A percentile compares a stretch with the other conserved stretches of the same genome.
Evolutionary conservation across 371 early-diverging fungal genomes (phyloP).

Genomic region (Mortierella sp.): DNA sequence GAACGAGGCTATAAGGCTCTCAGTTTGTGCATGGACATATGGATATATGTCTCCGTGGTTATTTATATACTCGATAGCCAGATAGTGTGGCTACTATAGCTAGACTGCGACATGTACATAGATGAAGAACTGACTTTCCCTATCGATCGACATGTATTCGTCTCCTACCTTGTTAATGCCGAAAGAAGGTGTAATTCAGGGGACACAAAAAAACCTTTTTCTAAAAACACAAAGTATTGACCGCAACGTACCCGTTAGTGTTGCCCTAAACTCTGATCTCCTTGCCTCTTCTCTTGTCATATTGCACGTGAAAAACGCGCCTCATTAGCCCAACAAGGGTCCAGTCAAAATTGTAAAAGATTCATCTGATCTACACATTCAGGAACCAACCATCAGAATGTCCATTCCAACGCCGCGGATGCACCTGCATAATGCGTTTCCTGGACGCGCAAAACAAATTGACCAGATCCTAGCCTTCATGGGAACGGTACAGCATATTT

Average conservation of each 20-base stretch:
- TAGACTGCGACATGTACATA: too few relatives aligned
- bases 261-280: too few relatives aligned
- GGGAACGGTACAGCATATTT: conserved; percentile 59
- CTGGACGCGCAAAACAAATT: conserved; percentile 74
- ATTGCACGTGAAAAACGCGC: too few relatives aligned
- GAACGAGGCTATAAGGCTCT: not conserved
- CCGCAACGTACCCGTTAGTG: too few relatives aligned
- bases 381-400: conserved; percentile 4
- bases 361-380: too few relatives aligned
- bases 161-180: not conserved
- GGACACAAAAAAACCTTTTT: not conserved
- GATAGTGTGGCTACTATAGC: too few relatives aligned
- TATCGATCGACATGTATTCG: not conserved
- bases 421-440: conserved; percentile 55
- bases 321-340: too few relatives aligned
- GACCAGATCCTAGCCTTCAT: conserved; percentile 66
- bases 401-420: conserved; percentile 7
- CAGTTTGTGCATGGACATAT: not conserved
- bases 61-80: not conserved
- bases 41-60: not conserved
- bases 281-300: too few relatives aligned
- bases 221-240: too few relatives aligned
- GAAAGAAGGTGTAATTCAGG: not conserved
- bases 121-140: not conserved
- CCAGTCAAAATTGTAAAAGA: too few relatives aligned